Evolutionary conservation across 164 flowering plant species (phyloP), one percentile per base, ranked within the genome.

Genomic region (Hamamelis virginiana): DNA sequence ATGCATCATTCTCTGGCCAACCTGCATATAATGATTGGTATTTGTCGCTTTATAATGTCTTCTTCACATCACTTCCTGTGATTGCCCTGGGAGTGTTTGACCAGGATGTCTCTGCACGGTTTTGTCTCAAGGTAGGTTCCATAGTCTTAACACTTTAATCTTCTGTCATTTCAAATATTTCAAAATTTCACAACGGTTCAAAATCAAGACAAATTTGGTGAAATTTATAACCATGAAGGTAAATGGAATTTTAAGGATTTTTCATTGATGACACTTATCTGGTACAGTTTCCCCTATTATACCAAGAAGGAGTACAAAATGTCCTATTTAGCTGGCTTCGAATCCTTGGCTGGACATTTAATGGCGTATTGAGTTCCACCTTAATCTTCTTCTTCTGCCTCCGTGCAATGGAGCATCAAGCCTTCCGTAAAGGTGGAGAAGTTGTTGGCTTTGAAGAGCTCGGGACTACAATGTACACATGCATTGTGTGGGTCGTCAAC

Each of bases 31-130:
- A 86, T 62, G 87, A 86, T 21, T 86, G 84, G 84, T 83, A 57
- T 70, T 53, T 82, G 38, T 81, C 90, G 0, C 68, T 86, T 8
- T 86, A 84, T 60, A 86, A 86, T 38, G 86, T 86, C 69, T 78
- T 86, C 76, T 86, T 86, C 80, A 82, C 90, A 21, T 80, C 90
- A 13, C 86, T 86, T 52, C 90, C 90, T 10, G 87, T 78, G 23
- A 78, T 86, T 57, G 90, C 86, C 47, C 71, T 82, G 16, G 90
- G 90, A 58, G 90, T 86, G 33, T 78, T 86, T 51, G 90, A 86
- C 72, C 84, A 86, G 69, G 90, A 86, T 66, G 85, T 86, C 48
- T 73, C 90, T 9, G 60, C 87, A 2, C 76, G 70, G 10, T 71
- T 74, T 14, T 84, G 90, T 68, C 75, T 81, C 59, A 86, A 78